Evolutionary conservation across 2,329 filamentous ascomycete species (phyloP).

Genomic region (Colletotrichum tropicale): DNA sequence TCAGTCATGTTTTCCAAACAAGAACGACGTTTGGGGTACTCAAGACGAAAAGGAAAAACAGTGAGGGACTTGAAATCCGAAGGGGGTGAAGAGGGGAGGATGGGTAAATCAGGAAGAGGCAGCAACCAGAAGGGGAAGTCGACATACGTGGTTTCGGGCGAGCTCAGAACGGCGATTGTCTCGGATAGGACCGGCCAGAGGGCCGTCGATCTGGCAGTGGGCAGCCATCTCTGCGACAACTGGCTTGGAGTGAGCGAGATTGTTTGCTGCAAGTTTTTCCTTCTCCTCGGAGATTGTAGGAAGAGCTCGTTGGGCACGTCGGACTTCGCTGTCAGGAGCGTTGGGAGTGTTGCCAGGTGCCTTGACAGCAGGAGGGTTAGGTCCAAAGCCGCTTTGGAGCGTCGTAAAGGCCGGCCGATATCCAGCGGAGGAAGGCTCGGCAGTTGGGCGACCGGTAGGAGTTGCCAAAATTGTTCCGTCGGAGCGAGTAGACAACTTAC

Average conservation of each 20-base stretch:
- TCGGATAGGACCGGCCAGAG: conserved; percentile 18
- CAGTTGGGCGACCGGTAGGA: neutral
- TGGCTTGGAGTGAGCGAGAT: neutral
- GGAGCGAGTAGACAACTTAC: neutral
- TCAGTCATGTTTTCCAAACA: neutral
- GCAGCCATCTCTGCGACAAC: conserved; percentile 6
- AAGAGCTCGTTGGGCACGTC: neutral
- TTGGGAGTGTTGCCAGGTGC: neutral
- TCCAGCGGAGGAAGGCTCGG: neutral
- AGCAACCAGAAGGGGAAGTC: neutral
- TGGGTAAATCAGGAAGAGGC: neutral
- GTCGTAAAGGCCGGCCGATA: neutral
- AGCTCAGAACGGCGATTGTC: conserved; percentile 21
- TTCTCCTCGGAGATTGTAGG: conserved; percentile 1
- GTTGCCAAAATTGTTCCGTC: neutral
- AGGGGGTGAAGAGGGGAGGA: neutral
- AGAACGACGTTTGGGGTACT: neutral
- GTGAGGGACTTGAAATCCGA: neutral
- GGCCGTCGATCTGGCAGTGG: conserved; percentile 20
- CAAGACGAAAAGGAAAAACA: neutral
- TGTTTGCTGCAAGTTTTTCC: neutral
- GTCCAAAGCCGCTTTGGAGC: neutral
- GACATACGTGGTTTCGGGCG: conserved; percentile 18
- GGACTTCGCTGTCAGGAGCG: neutral
- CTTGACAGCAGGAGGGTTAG: neutral